These are phyloP conservation scores for Myxozyma nipponensis DNA, from an alignment of 805 yeast genomes.

Conservation along the genomic window DNA sequence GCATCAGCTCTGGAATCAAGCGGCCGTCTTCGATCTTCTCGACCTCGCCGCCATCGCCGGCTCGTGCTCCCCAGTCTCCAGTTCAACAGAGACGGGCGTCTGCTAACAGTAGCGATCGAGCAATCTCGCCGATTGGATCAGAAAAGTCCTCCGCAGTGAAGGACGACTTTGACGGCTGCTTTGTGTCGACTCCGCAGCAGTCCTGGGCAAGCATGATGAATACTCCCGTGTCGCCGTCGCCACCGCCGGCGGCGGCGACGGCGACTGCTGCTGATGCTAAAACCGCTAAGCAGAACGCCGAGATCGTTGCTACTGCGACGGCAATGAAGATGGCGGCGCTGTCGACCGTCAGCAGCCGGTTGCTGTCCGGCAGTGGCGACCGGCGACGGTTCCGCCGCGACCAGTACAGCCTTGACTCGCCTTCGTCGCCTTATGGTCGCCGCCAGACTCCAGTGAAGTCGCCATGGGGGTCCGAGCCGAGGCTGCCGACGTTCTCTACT, in stretches of 20 bases:
- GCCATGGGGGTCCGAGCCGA: too few species aligned
- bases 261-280: constrained; percentile 1
- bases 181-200: constrained; percentile 2
- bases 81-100: not conserved
- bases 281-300: constrained; percentile 30
- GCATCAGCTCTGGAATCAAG: not conserved
- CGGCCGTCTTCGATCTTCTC: not conserved
- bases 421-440: constrained; percentile 7
- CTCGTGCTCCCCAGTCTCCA: not conserved
- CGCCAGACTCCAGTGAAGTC: not conserved
- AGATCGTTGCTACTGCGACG: constrained; percentile 35
- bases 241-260: constrained; percentile 9
- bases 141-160: constrained; percentile 13
- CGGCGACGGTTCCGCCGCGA: constrained; percentile 33
- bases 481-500: not conserved
- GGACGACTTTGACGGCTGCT: not conserved
- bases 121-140: constrained; percentile 25
- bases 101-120: constrained; percentile 7
- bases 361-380: constrained; percentile 41
- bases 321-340: constrained; percentile 64
- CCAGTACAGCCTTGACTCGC: not conserved
- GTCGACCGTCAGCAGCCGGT: constrained; percentile 59
- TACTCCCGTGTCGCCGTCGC: constrained; percentile 29
- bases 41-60: constrained; percentile 1
- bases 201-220: constrained; percentile 34